Percentiles rank a stretch among this genome's conserved stretches.
These are phyloP conservation scores for Saccharum hybrid DNA, from an alignment of 202 grass and related monocot genomes.

Conservation along the genomic window DNA sequence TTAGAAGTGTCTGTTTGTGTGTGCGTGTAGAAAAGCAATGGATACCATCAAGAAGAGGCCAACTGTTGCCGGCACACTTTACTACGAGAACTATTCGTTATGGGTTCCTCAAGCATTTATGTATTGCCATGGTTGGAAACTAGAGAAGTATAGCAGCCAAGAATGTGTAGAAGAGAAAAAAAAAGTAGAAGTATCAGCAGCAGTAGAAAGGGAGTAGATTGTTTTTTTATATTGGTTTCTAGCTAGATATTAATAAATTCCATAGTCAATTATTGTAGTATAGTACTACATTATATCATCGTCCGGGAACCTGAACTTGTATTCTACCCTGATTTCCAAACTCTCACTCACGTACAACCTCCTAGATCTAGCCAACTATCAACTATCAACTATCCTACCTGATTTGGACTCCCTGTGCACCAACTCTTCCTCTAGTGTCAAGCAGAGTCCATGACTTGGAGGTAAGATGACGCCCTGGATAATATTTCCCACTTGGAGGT, in stretches of 20 bases:
- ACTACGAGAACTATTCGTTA: neutral
- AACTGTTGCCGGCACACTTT: neutral
- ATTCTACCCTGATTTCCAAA: neutral
- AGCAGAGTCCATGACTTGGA: neutral
- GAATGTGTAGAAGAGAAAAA: neutral
- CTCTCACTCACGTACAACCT: neutral
- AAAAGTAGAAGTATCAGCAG: neutral
- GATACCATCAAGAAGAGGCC: neutral
- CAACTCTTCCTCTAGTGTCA: neutral
- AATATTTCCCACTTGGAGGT: neutral
- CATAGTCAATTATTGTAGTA: neutral
- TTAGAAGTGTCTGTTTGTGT: neutral
- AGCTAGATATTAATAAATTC: conserved; percentile 1
- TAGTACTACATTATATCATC: neutral
- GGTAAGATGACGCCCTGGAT: neutral
- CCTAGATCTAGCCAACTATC: conserved; percentile 7
- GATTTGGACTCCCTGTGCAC: neutral
- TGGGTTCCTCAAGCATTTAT: neutral
- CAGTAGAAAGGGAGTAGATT: neutral
- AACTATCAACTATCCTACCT: neutral
- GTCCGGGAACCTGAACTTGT: neutral
- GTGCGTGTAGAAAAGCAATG: neutral
- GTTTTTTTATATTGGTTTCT: neutral
- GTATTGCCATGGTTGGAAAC: neutral
- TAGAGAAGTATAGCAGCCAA: neutral